Base-by-base conservation (phyloP, 2,329 filamentous ascomycete genomes). In the Cladorrhinum sp. region DNA sequence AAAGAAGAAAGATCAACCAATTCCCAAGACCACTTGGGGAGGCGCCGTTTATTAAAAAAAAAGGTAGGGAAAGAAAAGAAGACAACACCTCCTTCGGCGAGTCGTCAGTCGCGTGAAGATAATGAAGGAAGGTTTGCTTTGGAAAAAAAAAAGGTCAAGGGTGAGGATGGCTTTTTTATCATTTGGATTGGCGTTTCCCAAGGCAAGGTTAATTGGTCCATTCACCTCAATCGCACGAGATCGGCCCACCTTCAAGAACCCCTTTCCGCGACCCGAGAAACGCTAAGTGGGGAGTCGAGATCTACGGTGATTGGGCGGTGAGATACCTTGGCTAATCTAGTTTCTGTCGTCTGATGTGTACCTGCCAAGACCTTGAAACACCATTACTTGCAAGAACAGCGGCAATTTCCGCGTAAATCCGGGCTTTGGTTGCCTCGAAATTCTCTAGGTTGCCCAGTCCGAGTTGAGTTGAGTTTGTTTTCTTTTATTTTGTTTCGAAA, bases 101-200 rank as follows among this genome's bases (percentile, higher is more conserved):
- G n/a, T 36, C 36, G 53, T 59, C 55, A 33, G 61, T 64, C 46
- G 60, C 64, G 57, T 48, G 61, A 60, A 28, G 54, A 30, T 61
- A 28, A 9, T 58, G 63, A 65, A 62, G 59, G 52, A 57, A 55
- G 36, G 33, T 10, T 36, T 36, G 33, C 33, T 36, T 36, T 36
- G 33, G 33, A 36, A 36, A 36, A 46, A 46, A 56, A 33, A 54
- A 20, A 49, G 42, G 57, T 64, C 61, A 66, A 64, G 65, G 65
- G 63, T 65, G 58, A 55, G 18, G 63, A 59, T 62, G 65, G 65
- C n/a, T 61, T 64, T 67, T 69, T 69, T 66, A 64, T 65, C 63
- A 49, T 14, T 46, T 18, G 20, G 36, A 46, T 23, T 42, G 56
- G 53, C 50, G 51, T 54, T 33, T 42, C 57, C 61, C 59, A 60